Evolutionary conservation across 2,329 filamentous ascomycete genomes (phyloP).

Genomic region (Pestalotiopsis sp.): DNA sequence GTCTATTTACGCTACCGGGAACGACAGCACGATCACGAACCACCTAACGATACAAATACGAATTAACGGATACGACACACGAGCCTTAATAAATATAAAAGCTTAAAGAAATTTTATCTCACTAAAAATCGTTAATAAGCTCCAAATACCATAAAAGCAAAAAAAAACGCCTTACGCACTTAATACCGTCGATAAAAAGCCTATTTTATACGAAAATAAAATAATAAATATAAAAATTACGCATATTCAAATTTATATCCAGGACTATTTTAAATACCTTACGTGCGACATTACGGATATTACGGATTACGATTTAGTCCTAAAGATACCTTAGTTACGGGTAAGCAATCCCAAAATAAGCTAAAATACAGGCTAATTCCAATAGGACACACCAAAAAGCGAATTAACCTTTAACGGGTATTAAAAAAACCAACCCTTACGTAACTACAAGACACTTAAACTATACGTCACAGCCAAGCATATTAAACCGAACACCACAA

Average conservation of each 20-base stretch:
- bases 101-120: neutral
- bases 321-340: constrained; percentile 11
- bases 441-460: neutral
- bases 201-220: neutral
- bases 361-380: neutral
- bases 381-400: neutral
- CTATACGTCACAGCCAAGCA: constrained; percentile 3
- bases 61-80: neutral
- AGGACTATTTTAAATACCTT: neutral
- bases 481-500: neutral
- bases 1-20: neutral
- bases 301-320: neutral
- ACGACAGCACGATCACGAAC: neutral
- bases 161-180: neutral
- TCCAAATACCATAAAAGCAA: neutral
- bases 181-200: neutral
- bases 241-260: neutral
- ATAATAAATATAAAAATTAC: constrained; percentile 1
- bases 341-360: constrained; percentile 4
- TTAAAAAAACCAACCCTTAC: neutral
- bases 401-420: neutral
- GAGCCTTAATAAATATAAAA: neutral
- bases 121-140: neutral
- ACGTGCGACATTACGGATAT: constrained; percentile 7
- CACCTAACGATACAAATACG: neutral